These are phyloP conservation scores for Ophiostoma piceae DNA, from an alignment of 2,329 filamentous ascomycete species.

Conservation along the genomic window DNA sequence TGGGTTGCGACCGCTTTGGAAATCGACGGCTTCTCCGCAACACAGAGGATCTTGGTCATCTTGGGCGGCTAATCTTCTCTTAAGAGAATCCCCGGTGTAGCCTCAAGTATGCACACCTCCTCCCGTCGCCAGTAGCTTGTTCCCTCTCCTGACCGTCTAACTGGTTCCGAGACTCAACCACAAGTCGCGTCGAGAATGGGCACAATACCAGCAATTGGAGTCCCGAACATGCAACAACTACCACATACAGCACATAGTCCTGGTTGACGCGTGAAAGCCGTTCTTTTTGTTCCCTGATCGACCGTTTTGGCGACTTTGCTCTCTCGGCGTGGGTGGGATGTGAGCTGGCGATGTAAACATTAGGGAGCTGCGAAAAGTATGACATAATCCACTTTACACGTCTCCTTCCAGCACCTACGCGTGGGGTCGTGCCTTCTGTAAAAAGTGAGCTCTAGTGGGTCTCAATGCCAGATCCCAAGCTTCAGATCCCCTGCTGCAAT, in stretches of 20 bases:
- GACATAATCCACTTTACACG: constrained; percentile 16
- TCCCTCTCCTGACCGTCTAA: neutral
- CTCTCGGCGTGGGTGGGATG: neutral
- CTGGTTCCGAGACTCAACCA: neutral
- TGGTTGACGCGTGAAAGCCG: neutral
- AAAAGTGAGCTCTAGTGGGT: constrained; percentile 12
- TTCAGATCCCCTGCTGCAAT: neutral
- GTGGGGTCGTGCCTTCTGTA: neutral
- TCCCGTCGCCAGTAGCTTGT: neutral
- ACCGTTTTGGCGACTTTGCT: neutral
- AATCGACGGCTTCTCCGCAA: constrained; percentile 76
- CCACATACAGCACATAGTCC: neutral
- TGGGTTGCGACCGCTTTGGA: constrained; percentile 90
- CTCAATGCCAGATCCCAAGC: constrained; percentile 1
- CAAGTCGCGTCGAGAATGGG: neutral
- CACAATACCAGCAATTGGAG: no score
- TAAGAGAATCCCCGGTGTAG: neutral
- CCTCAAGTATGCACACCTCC: neutral
- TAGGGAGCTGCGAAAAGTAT: constrained; percentile 5
- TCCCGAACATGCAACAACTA: neutral
- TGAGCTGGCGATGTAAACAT: neutral
- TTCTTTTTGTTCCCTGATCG: neutral
- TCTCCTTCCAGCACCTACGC: neutral
- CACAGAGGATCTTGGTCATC: constrained; percentile 52
- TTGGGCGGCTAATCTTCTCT: constrained; percentile 21